These are phyloP conservation scores for Aspergillus biplanus DNA, from an alignment of 495 filamentous ascomycete species.

Conservation along the genomic window DNA sequence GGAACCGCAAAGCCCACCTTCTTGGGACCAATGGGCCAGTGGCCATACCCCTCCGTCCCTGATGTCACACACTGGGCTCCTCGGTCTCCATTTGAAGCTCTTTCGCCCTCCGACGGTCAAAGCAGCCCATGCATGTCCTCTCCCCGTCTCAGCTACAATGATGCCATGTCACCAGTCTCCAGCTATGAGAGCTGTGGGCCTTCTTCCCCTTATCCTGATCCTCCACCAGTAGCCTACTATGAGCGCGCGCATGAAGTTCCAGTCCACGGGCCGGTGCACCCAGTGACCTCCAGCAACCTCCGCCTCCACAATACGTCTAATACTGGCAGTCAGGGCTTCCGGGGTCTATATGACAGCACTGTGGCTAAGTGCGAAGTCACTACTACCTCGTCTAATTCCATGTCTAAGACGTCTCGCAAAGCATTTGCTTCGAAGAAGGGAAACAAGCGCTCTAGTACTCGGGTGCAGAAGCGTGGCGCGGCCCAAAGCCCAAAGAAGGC, in stretches of 20 bases:
- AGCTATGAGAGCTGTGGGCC: constrained; percentile 25
- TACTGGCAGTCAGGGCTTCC: not conserved
- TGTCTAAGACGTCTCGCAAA: constrained; percentile 6
- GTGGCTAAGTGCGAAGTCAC: not conserved
- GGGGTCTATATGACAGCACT: not conserved
- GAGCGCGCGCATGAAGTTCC: constrained; percentile 1
- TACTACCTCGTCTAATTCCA: not conserved
- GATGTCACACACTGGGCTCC: constrained; percentile 11
- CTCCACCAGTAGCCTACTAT: constrained; percentile 6
- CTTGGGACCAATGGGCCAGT: not conserved
- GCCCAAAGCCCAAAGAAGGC: constrained; percentile 12
- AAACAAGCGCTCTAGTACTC: not conserved
- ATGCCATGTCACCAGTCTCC: constrained; percentile 20
- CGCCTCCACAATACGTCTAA: not conserved
- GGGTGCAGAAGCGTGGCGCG: constrained; percentile 11
- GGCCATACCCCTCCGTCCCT: constrained; percentile 6
- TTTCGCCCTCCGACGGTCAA: constrained; percentile 15
- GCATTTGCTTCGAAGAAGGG: constrained; percentile 7
- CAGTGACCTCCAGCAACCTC: not conserved
- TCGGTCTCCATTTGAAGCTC: constrained; percentile 3
- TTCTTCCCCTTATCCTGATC: constrained; percentile 22
- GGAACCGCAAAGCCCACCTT: constrained; percentile 8
- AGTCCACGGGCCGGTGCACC: not conserved
- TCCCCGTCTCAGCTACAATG: constrained; percentile 25
- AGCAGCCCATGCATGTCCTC: constrained; percentile 24